These are phyloP conservation scores for Wickerhamomyces subpelliculosus DNA, from an alignment of 805 yeast genomes.

Conservation along the genomic window DNA sequence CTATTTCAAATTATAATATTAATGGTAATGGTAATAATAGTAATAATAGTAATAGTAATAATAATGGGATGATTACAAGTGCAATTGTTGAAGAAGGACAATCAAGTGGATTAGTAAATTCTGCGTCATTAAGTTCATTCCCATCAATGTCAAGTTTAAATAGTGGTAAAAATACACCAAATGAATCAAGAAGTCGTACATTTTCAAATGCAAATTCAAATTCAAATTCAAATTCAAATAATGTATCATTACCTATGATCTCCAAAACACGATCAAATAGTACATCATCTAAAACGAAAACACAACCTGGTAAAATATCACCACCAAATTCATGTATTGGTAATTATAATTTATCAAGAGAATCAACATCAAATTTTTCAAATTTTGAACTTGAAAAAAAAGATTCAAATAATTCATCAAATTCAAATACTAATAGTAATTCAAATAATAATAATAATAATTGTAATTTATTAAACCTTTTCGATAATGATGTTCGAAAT, in stretches of 20 bases:
- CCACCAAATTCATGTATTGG: constrained; percentile 2
- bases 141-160: constrained; percentile 19
- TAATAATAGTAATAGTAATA: not conserved
- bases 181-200: not conserved
- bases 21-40: too few species aligned
- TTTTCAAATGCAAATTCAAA: constrained; percentile 7
- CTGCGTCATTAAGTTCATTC: constrained; percentile 12
- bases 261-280: constrained; percentile 12
- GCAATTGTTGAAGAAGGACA: constrained; percentile 13
- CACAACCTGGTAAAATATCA: constrained; percentile 6
- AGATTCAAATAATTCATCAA: not conserved
- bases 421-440: not conserved
- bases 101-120: not conserved
- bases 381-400: not conserved
- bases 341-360: constrained; percentile 5
- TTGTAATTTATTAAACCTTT: not conserved
- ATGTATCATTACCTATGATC: constrained; percentile 2
- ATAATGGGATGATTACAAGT: constrained; percentile 7
- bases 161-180: constrained; percentile 4
- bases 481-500: constrained; percentile 6
- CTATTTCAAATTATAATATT: too few species aligned
- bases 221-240: constrained; percentile 8
- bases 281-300: not conserved
- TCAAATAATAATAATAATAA: too few species aligned
- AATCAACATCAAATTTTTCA: not conserved